These are phyloP conservation scores for Cystobasidiaceae sp. DNA, from an alignment of 1,284 basidiomycete genomes.

Conservation along the genomic window DNA sequence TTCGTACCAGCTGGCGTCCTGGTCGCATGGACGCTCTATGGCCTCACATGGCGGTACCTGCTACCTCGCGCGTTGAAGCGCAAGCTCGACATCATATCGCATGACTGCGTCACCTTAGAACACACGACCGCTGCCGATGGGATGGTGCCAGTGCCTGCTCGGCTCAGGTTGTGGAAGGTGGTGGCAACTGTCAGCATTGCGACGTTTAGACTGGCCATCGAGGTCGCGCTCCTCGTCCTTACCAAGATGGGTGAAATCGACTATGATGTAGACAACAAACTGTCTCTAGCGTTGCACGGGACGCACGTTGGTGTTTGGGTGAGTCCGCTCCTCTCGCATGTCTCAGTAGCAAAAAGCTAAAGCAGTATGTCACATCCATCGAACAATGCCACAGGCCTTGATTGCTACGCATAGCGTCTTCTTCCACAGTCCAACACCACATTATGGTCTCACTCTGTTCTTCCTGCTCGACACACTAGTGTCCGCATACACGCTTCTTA, in stretches of 20 bases:
- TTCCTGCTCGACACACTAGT: constrained; percentile 12
- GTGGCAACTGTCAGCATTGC: not conserved
- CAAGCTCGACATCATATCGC: not conserved
- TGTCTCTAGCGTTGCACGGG: not conserved
- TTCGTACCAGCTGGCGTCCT: constrained; percentile 8
- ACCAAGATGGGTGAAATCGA: not conserved
- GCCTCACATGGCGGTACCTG: not conserved
- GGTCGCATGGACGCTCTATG: not conserved
- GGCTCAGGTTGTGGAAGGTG: constrained; percentile 2
- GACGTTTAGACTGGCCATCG: constrained; percentile 2
- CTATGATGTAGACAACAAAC: not conserved
- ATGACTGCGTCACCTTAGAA: constrained; percentile 13
- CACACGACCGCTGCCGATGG: not conserved
- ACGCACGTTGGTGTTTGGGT: not conserved
- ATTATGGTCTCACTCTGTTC: constrained; percentile 12
- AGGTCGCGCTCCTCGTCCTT: constrained; percentile 10
- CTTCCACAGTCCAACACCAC: not conserved
- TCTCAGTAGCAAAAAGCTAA: not conserved
- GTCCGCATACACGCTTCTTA: not conserved
- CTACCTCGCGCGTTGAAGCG: not conserved
- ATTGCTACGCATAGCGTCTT: not conserved
- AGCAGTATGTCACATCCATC: no score
- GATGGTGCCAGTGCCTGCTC: not conserved
- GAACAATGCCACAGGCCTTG: not conserved
- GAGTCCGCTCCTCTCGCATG: not conserved